Conservation (phyloP, 345 rosid species). For the Lepidium aucheri region DNA sequence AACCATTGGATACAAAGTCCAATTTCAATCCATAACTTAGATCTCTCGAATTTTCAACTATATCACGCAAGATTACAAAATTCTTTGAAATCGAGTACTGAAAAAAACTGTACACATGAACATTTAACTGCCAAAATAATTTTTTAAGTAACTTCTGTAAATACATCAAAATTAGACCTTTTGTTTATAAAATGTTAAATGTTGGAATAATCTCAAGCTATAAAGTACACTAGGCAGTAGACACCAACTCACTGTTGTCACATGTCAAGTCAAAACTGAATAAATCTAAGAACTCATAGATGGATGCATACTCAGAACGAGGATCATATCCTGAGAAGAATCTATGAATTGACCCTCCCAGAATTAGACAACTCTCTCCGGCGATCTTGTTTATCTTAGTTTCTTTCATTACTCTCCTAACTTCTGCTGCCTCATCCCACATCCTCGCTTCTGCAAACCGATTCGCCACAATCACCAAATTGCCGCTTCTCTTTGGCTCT, state of each 20-base stretch:
- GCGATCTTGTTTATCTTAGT: conserved; percentile 52
- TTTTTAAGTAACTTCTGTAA: too few species aligned
- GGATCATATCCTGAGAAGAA: conserved; percentile 64
- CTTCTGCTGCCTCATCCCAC: conserved; percentile 69
- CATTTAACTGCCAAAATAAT: too few species aligned
- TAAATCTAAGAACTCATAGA: conserved; percentile 35
- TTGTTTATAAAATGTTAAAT: too few species aligned
- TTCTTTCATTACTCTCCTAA: conserved; percentile 52
- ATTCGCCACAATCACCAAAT: conserved; percentile 69
- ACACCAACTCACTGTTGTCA: background rate
- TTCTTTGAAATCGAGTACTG: too few species aligned
- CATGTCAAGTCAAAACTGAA: conserved; percentile 41
- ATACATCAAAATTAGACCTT: too few species aligned
- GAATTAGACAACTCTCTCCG: conserved; percentile 60
- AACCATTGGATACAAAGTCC: too few species aligned
- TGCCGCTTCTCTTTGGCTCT: conserved; percentile 74
- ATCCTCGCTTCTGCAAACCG: conserved; percentile 64
- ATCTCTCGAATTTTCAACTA: too few species aligned
- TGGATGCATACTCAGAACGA: conserved; percentile 19
- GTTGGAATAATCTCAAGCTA: too few species aligned
- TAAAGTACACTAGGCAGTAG: background rate
- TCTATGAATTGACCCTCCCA: conserved; percentile 43
- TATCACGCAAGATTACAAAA: too few species aligned
- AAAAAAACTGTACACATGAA: too few species aligned
- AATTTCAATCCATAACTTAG: too few species aligned